Evolutionary conservation across 108 stramenopile genomes (phyloP).

Genomic region (Cylindrotheca fusiformis): DNA sequence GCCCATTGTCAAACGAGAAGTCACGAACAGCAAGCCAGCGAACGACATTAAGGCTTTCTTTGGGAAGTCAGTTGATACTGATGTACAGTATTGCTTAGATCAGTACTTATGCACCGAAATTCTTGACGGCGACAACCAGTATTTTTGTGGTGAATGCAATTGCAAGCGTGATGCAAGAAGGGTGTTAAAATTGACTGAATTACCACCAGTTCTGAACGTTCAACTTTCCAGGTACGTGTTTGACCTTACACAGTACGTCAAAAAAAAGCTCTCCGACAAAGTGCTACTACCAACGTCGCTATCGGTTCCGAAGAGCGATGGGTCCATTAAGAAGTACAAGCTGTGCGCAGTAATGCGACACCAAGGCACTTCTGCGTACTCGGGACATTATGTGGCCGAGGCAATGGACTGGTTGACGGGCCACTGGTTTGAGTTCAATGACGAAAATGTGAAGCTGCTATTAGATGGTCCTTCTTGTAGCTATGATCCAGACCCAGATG

Average conservation of each 20-base stretch:
- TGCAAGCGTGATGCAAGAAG: slow-evolving; percentile 69
- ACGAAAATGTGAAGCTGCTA: slow-evolving; percentile 65
- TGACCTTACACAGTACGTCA: slow-evolving; percentile 51
- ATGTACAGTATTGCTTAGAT: slow-evolving; percentile 72
- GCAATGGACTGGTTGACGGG: slow-evolving; percentile 86
- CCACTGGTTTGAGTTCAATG: slow-evolving; percentile 85
- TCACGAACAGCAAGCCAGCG: slow-evolving; percentile 3
- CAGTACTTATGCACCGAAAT: slow-evolving; percentile 56
- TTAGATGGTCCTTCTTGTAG: slow-evolving; percentile 54
- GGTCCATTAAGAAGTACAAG: slow-evolving; percentile 29
- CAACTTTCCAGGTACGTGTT: slow-evolving; percentile 84
- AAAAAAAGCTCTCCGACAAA: slow-evolving; percentile 72
- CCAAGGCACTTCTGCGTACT: slow-evolving; percentile 76
- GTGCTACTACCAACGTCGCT: slow-evolving; percentile 59
- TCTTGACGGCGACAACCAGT: slow-evolving; percentile 82
- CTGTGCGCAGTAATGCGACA: slow-evolving; percentile 84
- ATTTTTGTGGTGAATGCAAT: slow-evolving; percentile 60
- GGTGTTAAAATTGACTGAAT: slow-evolving; percentile 29
- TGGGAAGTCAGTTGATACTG: slow-evolving; percentile 39
- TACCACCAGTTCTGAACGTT: slow-evolving; percentile 83
- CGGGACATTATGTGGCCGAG: slow-evolving; percentile 84
- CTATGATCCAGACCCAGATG: slow-evolving; percentile 39
- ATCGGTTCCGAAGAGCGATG: slow-evolving; percentile 21
- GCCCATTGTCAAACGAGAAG: slow-evolving; percentile 47
- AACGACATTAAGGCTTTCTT: not conserved